Evolutionary conservation across 768 basidiomycete species (phyloP), one percentile per base, ranked within the genome.

Genomic region (Lepiota venenata): DNA sequence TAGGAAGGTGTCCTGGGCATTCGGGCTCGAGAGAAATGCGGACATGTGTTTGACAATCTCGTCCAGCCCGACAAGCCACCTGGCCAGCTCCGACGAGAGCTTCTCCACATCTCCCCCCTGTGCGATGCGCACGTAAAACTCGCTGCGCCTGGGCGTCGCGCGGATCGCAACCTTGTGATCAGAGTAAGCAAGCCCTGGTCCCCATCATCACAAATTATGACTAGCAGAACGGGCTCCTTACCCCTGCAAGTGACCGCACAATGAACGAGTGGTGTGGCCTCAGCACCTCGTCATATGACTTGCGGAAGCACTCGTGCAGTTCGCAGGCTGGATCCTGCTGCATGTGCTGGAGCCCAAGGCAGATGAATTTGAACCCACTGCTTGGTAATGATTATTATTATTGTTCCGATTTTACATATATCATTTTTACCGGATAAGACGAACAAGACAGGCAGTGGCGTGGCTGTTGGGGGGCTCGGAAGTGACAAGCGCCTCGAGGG

Each of bases 211-310:
- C 21, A 16, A 47, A 40, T 16, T 53, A 56, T 60, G 58, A 56
- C 55, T 60, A 51, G 50, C 58, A 52, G n/a, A n/a, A n/a, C n/a
- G n/a, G n/a, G 5, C 25, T 5, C 25, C 52, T 36, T 51, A 88
- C 86, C 22, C 75, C 71, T 25, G 87, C 82, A 53, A 87, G 67
- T 18, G 84, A 80, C 20, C 86, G 83, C 56, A 89, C 75, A 59
- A 88, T 27, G 64, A 86, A 87, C 0, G 80, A 73, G 63, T 87
- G 85, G 66, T 88, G 85, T 56, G 82, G 84, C 48, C 68, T 71
- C 47, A 91, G 74, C 15, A 87, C 81, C 50, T 76, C 74, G 57
- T 91, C 87, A 64, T 88, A 91, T 2, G 88, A 78, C 39, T 80
- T 73, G 66, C 77, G 80, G 73, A 91, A 90, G 66, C 88, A 88